Conservation (phyloP, 306 rosid genomes). For the Fragaria vesca region DNA sequence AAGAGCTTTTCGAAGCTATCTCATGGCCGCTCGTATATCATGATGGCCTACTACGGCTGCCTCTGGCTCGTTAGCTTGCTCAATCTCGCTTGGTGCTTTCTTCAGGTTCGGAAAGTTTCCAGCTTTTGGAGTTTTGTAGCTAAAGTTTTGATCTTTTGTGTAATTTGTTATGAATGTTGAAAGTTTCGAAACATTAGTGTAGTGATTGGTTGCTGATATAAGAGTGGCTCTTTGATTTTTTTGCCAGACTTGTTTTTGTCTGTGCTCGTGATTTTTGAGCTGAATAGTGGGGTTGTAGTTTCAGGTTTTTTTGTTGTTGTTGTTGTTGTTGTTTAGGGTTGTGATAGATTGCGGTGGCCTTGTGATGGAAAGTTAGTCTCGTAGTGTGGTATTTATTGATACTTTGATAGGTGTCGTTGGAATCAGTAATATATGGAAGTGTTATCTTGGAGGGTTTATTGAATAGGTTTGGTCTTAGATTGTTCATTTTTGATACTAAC, state of each 20-base stretch:
- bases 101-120: slow-evolving; percentile 53
- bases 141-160: background rate
- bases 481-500: background rate
- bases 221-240: background rate
- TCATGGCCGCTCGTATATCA: slow-evolving; percentile 56
- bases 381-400: background rate
- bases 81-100: slow-evolving; percentile 67
- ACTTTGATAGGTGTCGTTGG: background rate
- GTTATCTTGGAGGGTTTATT: background rate
- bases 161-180: background rate
- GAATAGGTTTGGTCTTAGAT: background rate
- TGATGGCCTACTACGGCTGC: slow-evolving; percentile 45
- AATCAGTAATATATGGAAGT: background rate
- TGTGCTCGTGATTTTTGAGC: too few relatives aligned
- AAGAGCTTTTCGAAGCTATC: slow-evolving; percentile 49
- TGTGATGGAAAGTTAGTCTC: background rate
- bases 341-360: background rate
- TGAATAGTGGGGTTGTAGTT: background rate
- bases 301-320: background rate
- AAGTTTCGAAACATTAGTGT: background rate
- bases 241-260: background rate
- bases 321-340: background rate
- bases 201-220: slow-evolving; percentile 4
- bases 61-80: slow-evolving; percentile 60
- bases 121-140: background rate